These are phyloP conservation scores for Pelagophyceae sp. DNA, from an alignment of 352 stramenopile species.

Conservation along the genomic window DNA sequence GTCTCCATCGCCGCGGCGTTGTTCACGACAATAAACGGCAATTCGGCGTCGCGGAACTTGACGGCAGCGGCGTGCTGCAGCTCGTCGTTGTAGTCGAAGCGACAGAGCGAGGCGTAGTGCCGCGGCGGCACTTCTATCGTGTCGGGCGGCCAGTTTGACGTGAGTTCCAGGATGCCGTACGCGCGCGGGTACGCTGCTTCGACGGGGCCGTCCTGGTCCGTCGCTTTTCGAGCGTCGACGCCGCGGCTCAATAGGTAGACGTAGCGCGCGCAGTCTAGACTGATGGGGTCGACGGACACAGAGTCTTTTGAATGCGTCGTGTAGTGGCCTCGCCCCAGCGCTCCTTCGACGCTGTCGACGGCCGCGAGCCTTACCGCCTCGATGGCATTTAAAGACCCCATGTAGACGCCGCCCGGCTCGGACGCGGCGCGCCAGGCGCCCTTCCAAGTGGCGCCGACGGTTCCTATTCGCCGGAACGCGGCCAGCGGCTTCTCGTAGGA, in stretches of 20 bases:
- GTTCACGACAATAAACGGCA: slow-evolving; percentile 69
- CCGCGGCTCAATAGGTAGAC: neutral
- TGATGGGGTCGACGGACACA: neutral
- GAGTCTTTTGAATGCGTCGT: neutral
- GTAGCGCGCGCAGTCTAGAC: neutral
- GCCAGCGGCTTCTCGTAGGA: too few species aligned
- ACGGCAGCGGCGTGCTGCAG: slow-evolving; percentile 50
- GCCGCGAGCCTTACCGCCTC: neutral
- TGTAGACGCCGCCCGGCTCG: neutral
- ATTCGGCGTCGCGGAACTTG: slow-evolving; percentile 56
- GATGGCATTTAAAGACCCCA: neutral
- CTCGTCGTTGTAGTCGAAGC: slow-evolving; percentile 50
- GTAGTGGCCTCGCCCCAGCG: neutral
- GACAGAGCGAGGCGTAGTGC: slow-evolving; percentile 31
- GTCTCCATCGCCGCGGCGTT: slow-evolving; percentile 55
- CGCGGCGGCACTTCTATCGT: slow-evolving; percentile 20
- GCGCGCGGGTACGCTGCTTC: neutral
- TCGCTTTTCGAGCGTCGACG: neutral
- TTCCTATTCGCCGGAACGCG: too few species aligned
- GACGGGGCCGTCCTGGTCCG: neutral
- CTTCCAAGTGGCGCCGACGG: neutral
- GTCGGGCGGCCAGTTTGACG: slow-evolving; percentile 14
- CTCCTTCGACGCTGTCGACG: neutral
- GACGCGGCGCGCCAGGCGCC: neutral
- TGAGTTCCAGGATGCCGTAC: neutral